phyloP scores from a whole-genome alignment of 2,329 filamentous ascomycete genomes.

The Amesomyces nigricolor region DNA sequence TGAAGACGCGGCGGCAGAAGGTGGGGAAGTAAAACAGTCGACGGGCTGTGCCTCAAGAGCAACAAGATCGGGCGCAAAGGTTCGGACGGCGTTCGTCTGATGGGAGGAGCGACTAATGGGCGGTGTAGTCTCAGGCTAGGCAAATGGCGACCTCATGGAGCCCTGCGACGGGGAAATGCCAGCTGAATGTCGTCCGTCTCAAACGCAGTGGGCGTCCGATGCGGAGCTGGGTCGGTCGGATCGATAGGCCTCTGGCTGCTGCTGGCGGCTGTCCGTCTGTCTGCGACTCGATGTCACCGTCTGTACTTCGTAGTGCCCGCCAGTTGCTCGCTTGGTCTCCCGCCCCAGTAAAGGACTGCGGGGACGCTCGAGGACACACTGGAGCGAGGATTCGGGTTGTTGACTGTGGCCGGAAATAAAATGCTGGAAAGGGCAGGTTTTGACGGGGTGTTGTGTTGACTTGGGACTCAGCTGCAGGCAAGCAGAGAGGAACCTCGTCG shows the following conservation, averaged over 20 bases:
- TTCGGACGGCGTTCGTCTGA: slow-evolving; percentile 14
- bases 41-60: background rate
- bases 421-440: slow-evolving; percentile 3
- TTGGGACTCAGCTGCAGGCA: background rate
- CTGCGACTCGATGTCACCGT: background rate
- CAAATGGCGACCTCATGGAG: slow-evolving; percentile 21
- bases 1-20: background rate
- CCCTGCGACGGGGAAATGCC: slow-evolving; percentile 11
- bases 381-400: background rate
- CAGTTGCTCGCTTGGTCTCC: slow-evolving; percentile 3
- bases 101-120: slow-evolving; percentile 6
- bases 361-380: background rate
- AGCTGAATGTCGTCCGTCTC: slow-evolving; percentile 10
- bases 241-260: slow-evolving; percentile 5
- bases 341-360: background rate
- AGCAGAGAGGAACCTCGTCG: slow-evolving; percentile 19
- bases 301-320: background rate
- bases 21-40: background rate
- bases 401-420: background rate
- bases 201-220: slow-evolving; percentile 6
- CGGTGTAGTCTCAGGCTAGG: slow-evolving; percentile 14
- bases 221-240: slow-evolving; percentile 19
- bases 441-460: background rate
- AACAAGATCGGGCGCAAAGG: background rate
- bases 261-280: too few species aligned